Base-by-base conservation (phyloP, 169 alveolate species). In the Plasmodium vivax region DNA sequence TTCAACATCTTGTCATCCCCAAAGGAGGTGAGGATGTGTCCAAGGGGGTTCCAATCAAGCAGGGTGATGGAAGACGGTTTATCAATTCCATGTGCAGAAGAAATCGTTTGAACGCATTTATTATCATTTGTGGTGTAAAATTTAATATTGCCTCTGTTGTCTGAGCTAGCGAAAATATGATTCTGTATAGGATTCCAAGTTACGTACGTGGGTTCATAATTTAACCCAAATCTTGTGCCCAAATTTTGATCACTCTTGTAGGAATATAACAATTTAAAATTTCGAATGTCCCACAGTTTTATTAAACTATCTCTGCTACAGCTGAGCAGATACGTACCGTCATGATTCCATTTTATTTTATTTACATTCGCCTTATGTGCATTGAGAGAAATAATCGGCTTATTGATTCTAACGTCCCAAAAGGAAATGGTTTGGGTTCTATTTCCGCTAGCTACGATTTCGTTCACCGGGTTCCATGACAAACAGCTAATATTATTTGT, bases 11-110 rank as follows among this genome's bases (percentile, higher is more conserved):
- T 94, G 94, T 97, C 98, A 75, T 97, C 98, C 56, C 98, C 96
- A 80, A 98, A 96, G 19, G 98, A 95, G 58, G 97, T 98, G 73
- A 97, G 97, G 94, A 97, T 74, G 85, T 97, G 98, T 1, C 98
- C 98, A 83, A 97, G 82, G 23, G 98, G 98, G 82, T 97, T 98
- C 98, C 98, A 97, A 81, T 96, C 98, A 92, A 97, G 91, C 45
- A 98, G 91, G 71, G 96, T 83, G 19, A 97, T 96, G 34, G 96
- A 92, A 43, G 95, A 94, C 51, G 95, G 92, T 62, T 95, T 93
- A 72, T 96, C 98, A 43, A 83, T 96, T 12, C 93, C 84, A 32
- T 87, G 95, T 12, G 92, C 90, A 30, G 95, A 85, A 58, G 95
- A 74, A 8, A 97, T 93, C 8, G 95, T 88, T 79, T 87, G 93